phyloP scores from a whole-genome alignment of 768 basidiomycete species.

The Xanthoconium purpureum region DNA sequence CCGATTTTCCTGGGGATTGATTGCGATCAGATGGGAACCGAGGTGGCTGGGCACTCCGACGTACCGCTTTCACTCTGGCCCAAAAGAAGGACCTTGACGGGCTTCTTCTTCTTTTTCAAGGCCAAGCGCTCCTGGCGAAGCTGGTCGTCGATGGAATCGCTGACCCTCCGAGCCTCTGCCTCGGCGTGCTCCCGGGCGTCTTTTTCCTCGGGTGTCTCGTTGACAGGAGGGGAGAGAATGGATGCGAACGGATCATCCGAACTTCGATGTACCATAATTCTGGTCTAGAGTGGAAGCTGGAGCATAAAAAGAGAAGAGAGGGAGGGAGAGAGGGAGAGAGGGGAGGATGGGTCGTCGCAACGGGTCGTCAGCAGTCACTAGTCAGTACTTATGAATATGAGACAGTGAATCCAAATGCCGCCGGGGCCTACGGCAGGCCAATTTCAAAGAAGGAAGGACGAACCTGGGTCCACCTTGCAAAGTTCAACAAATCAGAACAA shows the following conservation, averaged over 20 bases:
- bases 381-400: background rate
- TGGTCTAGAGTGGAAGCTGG: too few relatives aligned
- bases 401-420: constrained; percentile 1
- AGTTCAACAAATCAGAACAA: background rate
- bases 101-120: constrained; percentile 59
- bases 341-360: background rate
- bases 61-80: constrained; percentile 72
- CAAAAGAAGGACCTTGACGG: constrained; percentile 71
- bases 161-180: constrained; percentile 57
- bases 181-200: constrained; percentile 57
- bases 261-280: constrained; percentile 27
- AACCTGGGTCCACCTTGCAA: background rate
- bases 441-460: background rate
- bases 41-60: constrained; percentile 9
- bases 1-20: constrained; percentile 53
- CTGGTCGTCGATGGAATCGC: constrained; percentile 76
- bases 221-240: constrained; percentile 58
- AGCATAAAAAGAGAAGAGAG: too few relatives aligned
- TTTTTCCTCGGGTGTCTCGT: constrained; percentile 60
- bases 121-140: constrained; percentile 57
- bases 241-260: constrained; percentile 63
- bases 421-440: background rate
- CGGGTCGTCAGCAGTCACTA: background rate
- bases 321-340: background rate
- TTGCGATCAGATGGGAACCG: constrained; percentile 2